Conservation (phyloP, 2,329 filamentous ascomycete species). For the Biscogniauxia sp. region DNA sequence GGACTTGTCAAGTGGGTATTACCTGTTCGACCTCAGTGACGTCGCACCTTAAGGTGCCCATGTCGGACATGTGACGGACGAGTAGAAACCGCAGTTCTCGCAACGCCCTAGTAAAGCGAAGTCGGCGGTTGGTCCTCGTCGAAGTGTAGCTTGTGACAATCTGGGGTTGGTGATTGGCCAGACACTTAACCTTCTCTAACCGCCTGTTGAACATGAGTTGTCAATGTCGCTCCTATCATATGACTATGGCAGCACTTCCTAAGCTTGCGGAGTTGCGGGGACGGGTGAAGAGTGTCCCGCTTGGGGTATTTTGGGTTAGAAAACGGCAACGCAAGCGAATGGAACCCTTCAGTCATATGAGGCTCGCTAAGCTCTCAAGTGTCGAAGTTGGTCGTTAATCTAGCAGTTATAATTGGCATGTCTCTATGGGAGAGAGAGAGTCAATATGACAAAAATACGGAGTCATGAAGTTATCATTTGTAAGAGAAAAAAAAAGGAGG, state of each 20-base stretch:
- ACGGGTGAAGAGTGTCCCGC: slow-evolving; percentile 1
- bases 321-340: slow-evolving; percentile 14
- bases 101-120: slow-evolving; percentile 9
- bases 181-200: slow-evolving; percentile 7
- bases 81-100: slow-evolving; percentile 13
- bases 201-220: slow-evolving; percentile 3
- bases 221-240: background rate
- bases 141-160: slow-evolving; percentile 9
- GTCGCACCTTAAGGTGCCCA: slow-evolving; percentile 4
- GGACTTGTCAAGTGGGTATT: slow-evolving; percentile 6
- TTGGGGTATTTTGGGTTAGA: slow-evolving; percentile 4
- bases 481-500: background rate
- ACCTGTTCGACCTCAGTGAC: slow-evolving; percentile 5
- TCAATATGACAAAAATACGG: background rate
- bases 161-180: slow-evolving; percentile 11
- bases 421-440: background rate
- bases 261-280: background rate
- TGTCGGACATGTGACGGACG: slow-evolving; percentile 16
- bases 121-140: background rate
- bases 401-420: background rate
- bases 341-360: slow-evolving; percentile 13
- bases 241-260: background rate
- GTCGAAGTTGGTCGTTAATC: background rate
- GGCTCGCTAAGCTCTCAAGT: background rate
- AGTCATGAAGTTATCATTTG: background rate